Conservation (phyloP, 2,329 filamentous ascomycete genomes). For the Colletotrichum kahawae region DNA sequence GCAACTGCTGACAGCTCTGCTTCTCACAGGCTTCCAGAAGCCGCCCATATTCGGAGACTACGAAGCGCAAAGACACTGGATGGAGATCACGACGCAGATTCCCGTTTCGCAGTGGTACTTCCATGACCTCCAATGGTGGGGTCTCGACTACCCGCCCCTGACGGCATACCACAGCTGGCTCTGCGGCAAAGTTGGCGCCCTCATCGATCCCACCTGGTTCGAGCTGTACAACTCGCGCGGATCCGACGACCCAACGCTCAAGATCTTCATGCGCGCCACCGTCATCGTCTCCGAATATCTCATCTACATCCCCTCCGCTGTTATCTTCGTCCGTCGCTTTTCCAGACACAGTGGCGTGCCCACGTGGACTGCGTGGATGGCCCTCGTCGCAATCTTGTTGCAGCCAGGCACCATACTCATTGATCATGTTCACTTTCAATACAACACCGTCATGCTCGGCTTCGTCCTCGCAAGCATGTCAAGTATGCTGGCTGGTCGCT, state of each 20-base stretch:
- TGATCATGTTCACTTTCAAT: conserved; percentile 96
- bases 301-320: conserved; percentile 82
- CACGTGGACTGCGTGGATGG: conserved; percentile 82
- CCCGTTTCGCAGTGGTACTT: conserved; percentile 98
- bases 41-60: conserved; percentile 97
- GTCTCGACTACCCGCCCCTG: conserved; percentile 94
- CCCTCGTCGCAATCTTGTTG: conserved; percentile 88
- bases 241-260: conserved; percentile 77
- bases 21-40: conserved; percentile 67
- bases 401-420: conserved; percentile 90
- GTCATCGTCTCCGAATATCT: conserved; percentile 92
- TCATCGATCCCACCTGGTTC: conserved; percentile 87
- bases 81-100: conserved; percentile 91
- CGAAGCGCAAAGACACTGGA: conserved; percentile 98
- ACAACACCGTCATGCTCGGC: conserved; percentile 98
- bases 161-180: conserved; percentile 99
- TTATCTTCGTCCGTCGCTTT: conserved; percentile 85
- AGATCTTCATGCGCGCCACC: conserved; percentile 94
- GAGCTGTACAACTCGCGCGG: conserved; percentile 83
- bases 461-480: conserved; percentile 87
- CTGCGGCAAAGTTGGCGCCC: conserved; percentile 82
- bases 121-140: conserved; percentile 97
- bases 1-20: conserved; percentile 12
- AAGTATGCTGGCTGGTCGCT: conserved; percentile 83
- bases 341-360: conserved; percentile 78